phyloP scores from a whole-genome alignment of 2,329 filamentous ascomycete species.

The Zymoseptoria crescenta region DNA sequence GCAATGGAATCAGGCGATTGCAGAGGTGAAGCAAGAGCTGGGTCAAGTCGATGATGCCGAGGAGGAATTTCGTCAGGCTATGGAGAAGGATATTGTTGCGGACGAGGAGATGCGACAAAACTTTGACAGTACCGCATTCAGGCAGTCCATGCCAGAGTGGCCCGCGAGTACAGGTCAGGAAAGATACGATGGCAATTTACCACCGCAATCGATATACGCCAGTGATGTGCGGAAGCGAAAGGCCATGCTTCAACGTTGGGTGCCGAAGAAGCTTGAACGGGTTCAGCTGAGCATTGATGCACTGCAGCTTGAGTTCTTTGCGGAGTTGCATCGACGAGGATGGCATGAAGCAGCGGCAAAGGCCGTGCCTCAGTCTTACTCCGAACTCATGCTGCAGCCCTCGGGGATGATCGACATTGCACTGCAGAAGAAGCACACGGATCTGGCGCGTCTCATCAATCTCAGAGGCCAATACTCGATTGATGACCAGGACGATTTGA shows the following conservation, averaged over 20 bases:
- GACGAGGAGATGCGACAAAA: slow-evolving; percentile 2
- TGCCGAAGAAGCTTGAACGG: slow-evolving; percentile 37
- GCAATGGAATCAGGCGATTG: slow-evolving; percentile 56
- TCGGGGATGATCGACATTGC: background rate
- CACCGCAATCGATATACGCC: slow-evolving; percentile 42
- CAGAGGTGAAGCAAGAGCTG: slow-evolving; percentile 46
- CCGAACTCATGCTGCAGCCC: slow-evolving; percentile 7
- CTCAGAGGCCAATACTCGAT: background rate
- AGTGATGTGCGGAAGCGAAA: slow-evolving; percentile 24
- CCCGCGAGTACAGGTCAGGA: slow-evolving; percentile 34
- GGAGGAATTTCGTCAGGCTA: background rate
- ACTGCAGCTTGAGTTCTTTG: slow-evolving; percentile 33
- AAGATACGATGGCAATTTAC: slow-evolving; percentile 18
- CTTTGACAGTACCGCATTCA: slow-evolving; percentile 9
- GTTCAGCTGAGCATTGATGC: slow-evolving; percentile 35
- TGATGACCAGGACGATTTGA: background rate
- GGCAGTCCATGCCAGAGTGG: slow-evolving; percentile 22
- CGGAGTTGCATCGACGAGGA: slow-evolving; percentile 16
- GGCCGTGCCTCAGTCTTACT: slow-evolving; percentile 21
- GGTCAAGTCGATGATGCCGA: slow-evolving; percentile 14
- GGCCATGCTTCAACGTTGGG: slow-evolving; percentile 28
- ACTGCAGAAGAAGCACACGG: slow-evolving; percentile 3
- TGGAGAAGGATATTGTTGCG: background rate
- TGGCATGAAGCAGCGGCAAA: slow-evolving; percentile 11
- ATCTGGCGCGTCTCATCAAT: background rate